A percentile compares a stretch with the other conserved stretches of the same genome.
These are phyloP conservation scores for Crepidotus sp. DNA, from an alignment of 1,284 basidiomycete species.

Conservation along the genomic window DNA sequence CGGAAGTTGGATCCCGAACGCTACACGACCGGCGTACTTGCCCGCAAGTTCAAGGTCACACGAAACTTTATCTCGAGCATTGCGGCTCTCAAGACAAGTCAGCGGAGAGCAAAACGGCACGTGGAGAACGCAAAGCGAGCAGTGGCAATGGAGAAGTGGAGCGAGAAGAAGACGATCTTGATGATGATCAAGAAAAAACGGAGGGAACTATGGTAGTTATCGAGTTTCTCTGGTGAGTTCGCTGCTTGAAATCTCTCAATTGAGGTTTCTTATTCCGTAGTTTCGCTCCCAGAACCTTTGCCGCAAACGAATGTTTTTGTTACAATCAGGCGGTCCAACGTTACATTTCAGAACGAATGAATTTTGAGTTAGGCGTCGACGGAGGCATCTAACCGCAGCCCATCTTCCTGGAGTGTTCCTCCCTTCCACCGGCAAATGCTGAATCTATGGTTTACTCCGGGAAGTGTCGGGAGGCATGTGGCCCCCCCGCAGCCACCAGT, in stretches of 20 bases:
- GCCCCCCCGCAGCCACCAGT: slow-evolving; percentile 71
- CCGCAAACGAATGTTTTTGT: too few relatives aligned
- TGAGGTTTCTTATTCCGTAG: not conserved
- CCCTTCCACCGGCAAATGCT: slow-evolving; percentile 54
- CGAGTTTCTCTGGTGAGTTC: not conserved
- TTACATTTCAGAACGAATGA: not conserved
- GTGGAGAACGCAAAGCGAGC: slow-evolving; percentile 30
- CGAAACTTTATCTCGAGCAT: slow-evolving; percentile 45
- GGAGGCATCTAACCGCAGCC: slow-evolving; percentile 29
- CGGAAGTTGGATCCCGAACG: slow-evolving; percentile 40
- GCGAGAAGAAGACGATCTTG: slow-evolving; percentile 45
- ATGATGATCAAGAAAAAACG: slow-evolving; percentile 49
- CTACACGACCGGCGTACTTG: slow-evolving; percentile 45
- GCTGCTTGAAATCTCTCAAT: not conserved
- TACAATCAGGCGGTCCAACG: too few relatives aligned
- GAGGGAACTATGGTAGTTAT: slow-evolving; percentile 45
- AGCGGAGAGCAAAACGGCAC: slow-evolving; percentile 31
- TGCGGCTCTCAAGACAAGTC: slow-evolving; percentile 44
- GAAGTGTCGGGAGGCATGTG: slow-evolving; percentile 63
- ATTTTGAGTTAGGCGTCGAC: slow-evolving; percentile 31
- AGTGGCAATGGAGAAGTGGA: slow-evolving; percentile 44
- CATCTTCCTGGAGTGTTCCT: slow-evolving; percentile 17
- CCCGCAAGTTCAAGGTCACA: slow-evolving; percentile 51
- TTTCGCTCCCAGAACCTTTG: too few relatives aligned
- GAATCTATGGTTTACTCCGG: slow-evolving; percentile 79